A percentile compares a stretch with the other conserved stretches of the same genome.
phyloP scores from a whole-genome alignment of 805 yeast species.

The Tetrapisispora iriomotensis region DNA sequence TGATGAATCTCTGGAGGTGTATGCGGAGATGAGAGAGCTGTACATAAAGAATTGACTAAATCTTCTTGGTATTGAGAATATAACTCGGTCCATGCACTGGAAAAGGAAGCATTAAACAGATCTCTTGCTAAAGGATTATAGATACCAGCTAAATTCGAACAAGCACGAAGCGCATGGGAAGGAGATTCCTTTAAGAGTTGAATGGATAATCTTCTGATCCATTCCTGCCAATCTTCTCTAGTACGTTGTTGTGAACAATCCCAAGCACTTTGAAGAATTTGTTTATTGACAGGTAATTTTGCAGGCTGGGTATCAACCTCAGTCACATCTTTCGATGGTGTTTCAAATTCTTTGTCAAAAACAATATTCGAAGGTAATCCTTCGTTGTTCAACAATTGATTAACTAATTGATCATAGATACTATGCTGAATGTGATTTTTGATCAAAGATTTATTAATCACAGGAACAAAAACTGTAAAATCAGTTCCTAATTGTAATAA shows the following conservation, averaged over 20 bases:
- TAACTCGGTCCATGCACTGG: conserved; percentile 90
- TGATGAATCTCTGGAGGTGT: conserved; percentile 95
- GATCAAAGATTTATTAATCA: conserved; percentile 56
- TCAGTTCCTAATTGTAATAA: conserved; percentile 76
- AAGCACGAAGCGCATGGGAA: conserved; percentile 86
- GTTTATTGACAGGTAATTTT: conserved; percentile 62
- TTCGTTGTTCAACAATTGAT: conserved; percentile 70
- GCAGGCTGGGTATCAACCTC: conserved; percentile 58
- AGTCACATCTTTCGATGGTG: conserved; percentile 30
- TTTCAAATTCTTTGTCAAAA: conserved; percentile 53
- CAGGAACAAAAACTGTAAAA: conserved; percentile 77
- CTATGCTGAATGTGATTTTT: conserved; percentile 58
- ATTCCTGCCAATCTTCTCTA: conserved; percentile 95
- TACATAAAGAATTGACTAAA: conserved; percentile 71
- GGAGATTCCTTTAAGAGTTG: conserved; percentile 88
- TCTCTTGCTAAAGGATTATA: conserved; percentile 84
- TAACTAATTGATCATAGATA: conserved; percentile 71
- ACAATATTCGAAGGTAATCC: conserved; percentile 71
- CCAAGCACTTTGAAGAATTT: conserved; percentile 72
- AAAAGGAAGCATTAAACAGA: conserved; percentile 87
- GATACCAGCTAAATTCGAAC: conserved; percentile 79
- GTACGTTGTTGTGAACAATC: conserved; percentile 83
- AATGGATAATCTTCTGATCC: conserved; percentile 81
- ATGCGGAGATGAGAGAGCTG: conserved; percentile 80
- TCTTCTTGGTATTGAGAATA: conserved; percentile 86